These are phyloP conservation scores for Coprinellus micaceus DNA, from an alignment of 768 basidiomycete genomes.

Conservation along the genomic window DNA sequence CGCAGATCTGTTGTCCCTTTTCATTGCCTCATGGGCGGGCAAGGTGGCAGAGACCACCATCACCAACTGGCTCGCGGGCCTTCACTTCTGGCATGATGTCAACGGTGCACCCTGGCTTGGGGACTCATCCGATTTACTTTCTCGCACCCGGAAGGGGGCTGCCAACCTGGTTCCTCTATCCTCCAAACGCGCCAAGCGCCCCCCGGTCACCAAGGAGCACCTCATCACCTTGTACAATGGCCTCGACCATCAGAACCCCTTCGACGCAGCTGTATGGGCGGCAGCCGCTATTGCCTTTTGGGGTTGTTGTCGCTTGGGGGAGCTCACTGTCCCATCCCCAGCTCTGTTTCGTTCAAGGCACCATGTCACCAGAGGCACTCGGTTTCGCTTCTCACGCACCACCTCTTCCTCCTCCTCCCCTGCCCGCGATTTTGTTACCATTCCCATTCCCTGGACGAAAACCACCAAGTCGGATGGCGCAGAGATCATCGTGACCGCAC, in stretches of 20 bases:
- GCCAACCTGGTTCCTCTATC: conserved; percentile 1
- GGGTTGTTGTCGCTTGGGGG: conserved; percentile 27
- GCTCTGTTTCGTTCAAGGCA: conserved; percentile 15
- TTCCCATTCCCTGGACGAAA: not conserved
- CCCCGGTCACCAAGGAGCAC: not conserved
- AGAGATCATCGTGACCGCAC: not conserved
- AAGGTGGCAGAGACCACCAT: conserved; percentile 17
- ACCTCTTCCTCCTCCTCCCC: conserved; percentile 27
- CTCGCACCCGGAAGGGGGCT: conserved; percentile 13
- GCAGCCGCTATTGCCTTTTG: conserved; percentile 32
- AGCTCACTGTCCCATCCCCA: conserved; percentile 17
- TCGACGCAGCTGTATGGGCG: conserved; percentile 30
- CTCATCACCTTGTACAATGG: not conserved
- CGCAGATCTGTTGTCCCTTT: conserved; percentile 24
- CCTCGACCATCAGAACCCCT: conserved; percentile 21
- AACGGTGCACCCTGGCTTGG: conserved; percentile 31
- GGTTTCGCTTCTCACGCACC: conserved; percentile 5
- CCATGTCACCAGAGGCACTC: not conserved
- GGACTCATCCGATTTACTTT: conserved; percentile 16
- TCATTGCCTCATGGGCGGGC: conserved; percentile 19
- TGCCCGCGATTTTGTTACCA: conserved; percentile 15
- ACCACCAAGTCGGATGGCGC: not conserved
- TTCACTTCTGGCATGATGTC: conserved; percentile 33
- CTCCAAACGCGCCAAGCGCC: not conserved
- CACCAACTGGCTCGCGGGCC: conserved; percentile 25